Evolutionary conservation across 768 basidiomycete genomes (phyloP).

Genomic region (Exsudoporus frostii): DNA sequence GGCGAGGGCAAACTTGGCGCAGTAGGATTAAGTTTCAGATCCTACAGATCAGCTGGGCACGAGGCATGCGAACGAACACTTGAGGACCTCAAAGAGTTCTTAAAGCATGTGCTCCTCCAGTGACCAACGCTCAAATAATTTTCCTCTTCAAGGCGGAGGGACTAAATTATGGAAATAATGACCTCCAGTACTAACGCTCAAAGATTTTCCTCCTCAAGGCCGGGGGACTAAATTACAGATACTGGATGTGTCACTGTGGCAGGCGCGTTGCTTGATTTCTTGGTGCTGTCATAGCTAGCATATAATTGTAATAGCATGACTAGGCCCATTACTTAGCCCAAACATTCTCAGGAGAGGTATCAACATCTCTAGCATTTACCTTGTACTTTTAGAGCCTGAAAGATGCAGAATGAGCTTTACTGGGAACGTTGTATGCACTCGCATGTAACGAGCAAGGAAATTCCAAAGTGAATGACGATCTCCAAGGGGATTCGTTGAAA

Average conservation of each 20-base stretch:
- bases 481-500: neutral
- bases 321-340: neutral
- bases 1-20: slow-evolving; percentile 18
- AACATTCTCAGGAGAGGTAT: neutral
- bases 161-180: neutral
- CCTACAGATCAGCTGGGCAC: slow-evolving; percentile 69
- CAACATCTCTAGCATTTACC: neutral
- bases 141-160: neutral
- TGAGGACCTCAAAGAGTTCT: slow-evolving; percentile 66
- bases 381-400: neutral
- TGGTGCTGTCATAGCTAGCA: neutral
- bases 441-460: neutral
- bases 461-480: neutral
- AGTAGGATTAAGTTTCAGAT: slow-evolving; percentile 60
- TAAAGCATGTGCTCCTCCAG: slow-evolving; percentile 54
- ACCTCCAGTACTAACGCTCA: neutral
- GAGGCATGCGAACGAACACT: slow-evolving; percentile 62
- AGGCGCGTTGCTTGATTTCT: neutral
- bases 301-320: neutral
- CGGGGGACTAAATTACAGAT: neutral
- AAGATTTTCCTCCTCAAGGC: neutral
- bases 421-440: neutral
- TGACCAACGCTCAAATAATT: slow-evolving; percentile 1
- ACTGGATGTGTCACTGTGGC: neutral
- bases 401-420: neutral